Percentiles rank a stretch among this genome's conserved stretches.
These are phyloP conservation scores for Jackrogersella minutella DNA, from an alignment of 495 filamentous ascomycete genomes.

Conservation along the genomic window DNA sequence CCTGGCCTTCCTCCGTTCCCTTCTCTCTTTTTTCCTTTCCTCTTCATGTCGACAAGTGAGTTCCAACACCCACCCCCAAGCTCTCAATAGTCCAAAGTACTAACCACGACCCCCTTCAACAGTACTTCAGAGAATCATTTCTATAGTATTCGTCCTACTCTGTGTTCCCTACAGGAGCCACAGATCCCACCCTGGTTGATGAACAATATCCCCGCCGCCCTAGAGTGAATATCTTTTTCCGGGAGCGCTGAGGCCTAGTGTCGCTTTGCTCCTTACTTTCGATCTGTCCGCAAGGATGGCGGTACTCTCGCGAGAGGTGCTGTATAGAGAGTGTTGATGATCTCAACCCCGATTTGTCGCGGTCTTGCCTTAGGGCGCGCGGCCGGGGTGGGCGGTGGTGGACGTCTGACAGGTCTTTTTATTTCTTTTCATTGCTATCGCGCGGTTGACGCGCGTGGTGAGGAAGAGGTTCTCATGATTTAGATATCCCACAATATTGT, in stretches of 20 bases:
- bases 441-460: constrained; percentile 49
- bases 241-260: constrained; percentile 36
- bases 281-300: constrained; percentile 61
- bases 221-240: constrained; percentile 61
- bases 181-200: constrained; percentile 71
- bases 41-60: constrained; percentile 45
- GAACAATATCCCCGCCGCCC: constrained; percentile 66
- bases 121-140: constrained; percentile 69
- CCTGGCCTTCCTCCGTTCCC: constrained; percentile 1
- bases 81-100: constrained; percentile 1
- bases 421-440: constrained; percentile 58
- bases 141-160: constrained; percentile 84
- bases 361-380: constrained; percentile 63
- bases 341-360: constrained; percentile 62
- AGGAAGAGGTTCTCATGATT: constrained; percentile 46
- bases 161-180: constrained; percentile 78
- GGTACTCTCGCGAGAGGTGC: constrained; percentile 44
- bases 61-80: background rate
- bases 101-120: constrained; percentile 13
- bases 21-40: constrained; percentile 40
- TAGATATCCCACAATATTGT: too few species aligned
- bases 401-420: constrained; percentile 68
- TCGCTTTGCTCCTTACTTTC: constrained; percentile 52
- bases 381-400: constrained; percentile 66
- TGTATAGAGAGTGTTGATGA: constrained; percentile 71